Evolutionary conservation across 1,139 yeast species (phyloP), one percentile per base, ranked within the genome.

Genomic region (Sporopachydermia cereana): DNA sequence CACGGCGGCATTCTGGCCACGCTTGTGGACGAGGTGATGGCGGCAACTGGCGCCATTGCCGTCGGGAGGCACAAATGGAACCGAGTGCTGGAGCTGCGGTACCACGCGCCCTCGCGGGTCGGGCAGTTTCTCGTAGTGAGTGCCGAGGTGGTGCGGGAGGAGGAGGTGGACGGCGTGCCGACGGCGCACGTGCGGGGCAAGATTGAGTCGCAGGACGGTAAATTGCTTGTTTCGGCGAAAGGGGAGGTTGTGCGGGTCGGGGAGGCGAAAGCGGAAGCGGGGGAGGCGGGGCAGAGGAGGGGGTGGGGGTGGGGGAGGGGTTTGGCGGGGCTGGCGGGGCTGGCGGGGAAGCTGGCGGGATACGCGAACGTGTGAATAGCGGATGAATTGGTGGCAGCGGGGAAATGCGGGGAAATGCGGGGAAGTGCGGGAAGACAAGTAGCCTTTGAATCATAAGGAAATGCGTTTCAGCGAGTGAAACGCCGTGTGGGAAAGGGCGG

Each of bases 1-100:
- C 97, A 89, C 57, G 97, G 97, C 2, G 97, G 97, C 0, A 76
- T 89, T 41, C 62, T 89, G 34, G 95, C 94, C 5, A 81, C 95
- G 0, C 65, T 89, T 14, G 66, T 86, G 48, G 93, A 84, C 57
- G 96, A 88, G 51, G 70, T 84, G 2, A 71, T 78, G 63, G 79
- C 76, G 47, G 61, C 81, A 45, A 73, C 75, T 46, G 80, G 82
- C 0, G 69, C 74, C 4, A 62, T 76, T 42, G 45, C 53, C 4
- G 50, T 61, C 44, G 58, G 55, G 2, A 52, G 49, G 3, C 53
- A 53, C 24, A 52, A 60, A 4, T 53, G 63, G 27, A 56, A 55
- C 51, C 73, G 78, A 7, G 75, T 72, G 36, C 61, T 84, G 44
- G 65, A 71, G 9, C 60, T 84, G 16, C 67, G 70, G 44, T 89